A percentile compares a stretch with the other conserved stretches of the same genome.
Evolutionary conservation across 1,284 basidiomycete genomes (phyloP).

Genomic region (Pseudozyma thailandica): DNA sequence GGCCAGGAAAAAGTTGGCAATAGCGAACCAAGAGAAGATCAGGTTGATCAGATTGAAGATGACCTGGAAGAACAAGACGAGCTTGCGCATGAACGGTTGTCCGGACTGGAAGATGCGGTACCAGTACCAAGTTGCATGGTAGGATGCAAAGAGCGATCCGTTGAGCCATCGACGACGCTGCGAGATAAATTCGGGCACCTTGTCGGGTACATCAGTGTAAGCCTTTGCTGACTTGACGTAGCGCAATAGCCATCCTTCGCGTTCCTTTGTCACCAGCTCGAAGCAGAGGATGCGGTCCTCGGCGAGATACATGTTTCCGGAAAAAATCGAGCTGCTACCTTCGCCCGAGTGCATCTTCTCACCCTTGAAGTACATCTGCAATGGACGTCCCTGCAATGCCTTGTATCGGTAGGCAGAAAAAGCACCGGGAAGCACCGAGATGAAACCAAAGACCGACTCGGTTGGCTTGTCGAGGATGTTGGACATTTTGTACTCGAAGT

Average conservation of each 20-base stretch:
- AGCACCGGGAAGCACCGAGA: conserved; percentile 89
- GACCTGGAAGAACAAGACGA: conserved; percentile 61
- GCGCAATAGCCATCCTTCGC: conserved; percentile 60
- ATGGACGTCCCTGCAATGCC: conserved; percentile 82
- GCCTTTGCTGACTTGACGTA: conserved; percentile 66
- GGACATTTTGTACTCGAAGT: conserved; percentile 67
- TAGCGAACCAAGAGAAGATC: conserved; percentile 63
- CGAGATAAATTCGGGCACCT: conserved; percentile 62
- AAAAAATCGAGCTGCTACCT: conserved; percentile 60
- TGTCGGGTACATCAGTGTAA: conserved; percentile 65
- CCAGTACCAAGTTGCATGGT: conserved; percentile 64
- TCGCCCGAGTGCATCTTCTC: conserved; percentile 74
- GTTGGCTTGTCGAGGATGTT: conserved; percentile 72
- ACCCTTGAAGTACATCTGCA: conserved; percentile 94
- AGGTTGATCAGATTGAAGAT: conserved; percentile 62
- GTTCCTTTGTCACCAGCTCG: conserved; percentile 69
- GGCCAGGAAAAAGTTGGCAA: conserved; percentile 60
- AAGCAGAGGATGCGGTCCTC: conserved; percentile 66
- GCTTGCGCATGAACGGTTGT: conserved; percentile 59
- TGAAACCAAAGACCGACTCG: conserved; percentile 82
- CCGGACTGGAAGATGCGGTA: conserved; percentile 62
- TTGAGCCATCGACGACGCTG: conserved; percentile 66
- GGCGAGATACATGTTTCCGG: conserved; percentile 65
- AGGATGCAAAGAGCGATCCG: conserved; percentile 61
- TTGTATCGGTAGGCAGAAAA: conserved; percentile 85